These are phyloP conservation scores for Orbilia oligospora DNA, from an alignment of 2,329 filamentous ascomycete genomes.

Conservation along the genomic window DNA sequence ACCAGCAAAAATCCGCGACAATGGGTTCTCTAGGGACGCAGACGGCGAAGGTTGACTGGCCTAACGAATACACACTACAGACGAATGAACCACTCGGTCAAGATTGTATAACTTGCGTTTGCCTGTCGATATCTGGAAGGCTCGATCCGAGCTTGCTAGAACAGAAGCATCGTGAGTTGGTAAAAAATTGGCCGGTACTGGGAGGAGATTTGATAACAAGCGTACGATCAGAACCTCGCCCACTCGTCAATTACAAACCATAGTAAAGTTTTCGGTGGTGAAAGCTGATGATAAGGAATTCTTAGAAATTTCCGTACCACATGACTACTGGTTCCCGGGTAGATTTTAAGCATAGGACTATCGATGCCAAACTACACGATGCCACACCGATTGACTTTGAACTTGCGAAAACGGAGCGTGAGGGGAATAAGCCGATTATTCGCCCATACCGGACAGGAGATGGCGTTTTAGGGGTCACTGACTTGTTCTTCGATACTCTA, in stretches of 20 bases:
- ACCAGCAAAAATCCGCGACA: not conserved
- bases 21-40: constrained; percentile 5
- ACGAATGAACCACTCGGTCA: constrained; percentile 49
- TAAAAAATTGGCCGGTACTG: constrained; percentile 38
- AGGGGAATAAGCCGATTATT: constrained; percentile 20
- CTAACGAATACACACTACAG: constrained; percentile 41
- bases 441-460: constrained; percentile 35
- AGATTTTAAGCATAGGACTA: constrained; percentile 39
- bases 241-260: no score
- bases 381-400: constrained; percentile 36
- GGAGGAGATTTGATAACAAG: constrained; percentile 32
- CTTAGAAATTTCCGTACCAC: constrained; percentile 31
- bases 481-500: constrained; percentile 32
- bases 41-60: constrained; percentile 6
- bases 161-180: constrained; percentile 35
- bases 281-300: not conserved
- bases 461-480: not conserved
- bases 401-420: constrained; percentile 13
- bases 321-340: constrained; percentile 37
- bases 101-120: constrained; percentile 41
- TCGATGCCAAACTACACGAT: constrained; percentile 15
- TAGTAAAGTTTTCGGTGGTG: no score
- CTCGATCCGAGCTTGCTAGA: constrained; percentile 31
- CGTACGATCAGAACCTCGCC: not conserved
- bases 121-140: constrained; percentile 38